Base-by-base conservation (phyloP, 495 filamentous ascomycete genomes). In the Penicillium riverlandense region DNA sequence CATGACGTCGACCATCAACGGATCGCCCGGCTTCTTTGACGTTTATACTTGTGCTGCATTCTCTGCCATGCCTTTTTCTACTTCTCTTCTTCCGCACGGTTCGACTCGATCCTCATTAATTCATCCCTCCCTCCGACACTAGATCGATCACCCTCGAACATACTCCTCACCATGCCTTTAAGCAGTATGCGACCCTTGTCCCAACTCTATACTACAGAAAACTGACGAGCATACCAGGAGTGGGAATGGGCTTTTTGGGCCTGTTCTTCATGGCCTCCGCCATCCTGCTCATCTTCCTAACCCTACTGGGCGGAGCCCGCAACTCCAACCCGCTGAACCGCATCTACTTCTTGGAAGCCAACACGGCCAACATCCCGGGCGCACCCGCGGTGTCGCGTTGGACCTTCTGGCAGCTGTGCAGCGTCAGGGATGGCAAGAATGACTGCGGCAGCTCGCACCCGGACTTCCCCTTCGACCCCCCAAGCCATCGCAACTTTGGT, bases 381-480 rank as follows among this genome's bases (percentile, higher is more conserved):
- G 80, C 88, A 2, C 75, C 79, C 14, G 29, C 75, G 30, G 49
- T 77, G 7, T 81, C 87, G 7, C 80, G 90, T 65, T 96, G 90
- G 90, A 92, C 89, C 3, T 91, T 83, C 67, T 91, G 90, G 77
- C 80, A 82, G 53, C 61, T 91, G n/a, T 85, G 81, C 62, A 58
- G 65, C 22, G 77, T 75, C 27, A 58, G 50, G 6, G 65, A 76
- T 41, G 82, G 81, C 13, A 65, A 58, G 42, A 86, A 77, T 50
- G 49, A 72, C 36, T 88, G 84, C 59, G 71, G 75, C 29, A 54
- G 37, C 9, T 61, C 67, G 7, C 62, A 75, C 34, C 72, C 81
- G 0, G 82, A 80, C 29, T 78, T 74, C 47, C 79, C 84, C 11
- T 78, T 88, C 43, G 78, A 85, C 44, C 84, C 84, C 13, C 71